These are phyloP conservation scores for Talaromyces sp. DNA, from an alignment of 2,329 filamentous ascomycete species.

Conservation along the genomic window DNA sequence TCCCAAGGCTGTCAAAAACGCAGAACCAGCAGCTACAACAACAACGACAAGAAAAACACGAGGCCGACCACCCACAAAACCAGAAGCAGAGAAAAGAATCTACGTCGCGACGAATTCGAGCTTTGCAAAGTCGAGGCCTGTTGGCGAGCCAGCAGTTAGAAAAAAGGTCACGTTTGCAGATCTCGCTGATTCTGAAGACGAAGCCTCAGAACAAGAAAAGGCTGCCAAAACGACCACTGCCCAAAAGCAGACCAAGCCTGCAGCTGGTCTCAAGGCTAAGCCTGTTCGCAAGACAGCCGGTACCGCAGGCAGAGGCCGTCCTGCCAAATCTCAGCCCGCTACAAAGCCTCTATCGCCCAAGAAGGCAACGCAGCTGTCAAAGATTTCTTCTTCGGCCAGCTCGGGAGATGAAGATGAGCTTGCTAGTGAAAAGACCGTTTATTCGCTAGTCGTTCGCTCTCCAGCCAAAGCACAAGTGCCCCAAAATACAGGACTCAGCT, in stretches of 20 bases:
- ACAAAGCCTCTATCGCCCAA: conserved; percentile 43
- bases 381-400: conserved; percentile 29
- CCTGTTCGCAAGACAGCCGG: conserved; percentile 40
- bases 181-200: conserved; percentile 35
- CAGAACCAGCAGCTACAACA: conserved; percentile 16
- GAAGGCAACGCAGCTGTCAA: conserved; percentile 44
- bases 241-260: conserved; percentile 21
- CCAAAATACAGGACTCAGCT: conserved; percentile 22
- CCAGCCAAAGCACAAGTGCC: conserved; percentile 24
- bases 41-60: conserved; percentile 15
- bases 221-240: conserved; percentile 14
- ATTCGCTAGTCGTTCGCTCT: conserved; percentile 27
- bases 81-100: conserved; percentile 17
- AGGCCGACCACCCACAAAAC: conserved; percentile 22
- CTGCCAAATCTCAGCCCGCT: conserved; percentile 25
- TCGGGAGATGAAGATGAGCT: conserved; percentile 42
- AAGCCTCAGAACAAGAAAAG: conserved; percentile 18
- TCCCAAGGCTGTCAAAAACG: conserved; percentile 10
- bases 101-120: conserved; percentile 25
- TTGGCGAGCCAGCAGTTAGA: conserved; percentile 25
- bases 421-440: conserved; percentile 24
- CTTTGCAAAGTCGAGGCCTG: conserved; percentile 21
- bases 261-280: conserved; percentile 39
- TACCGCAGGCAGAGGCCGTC: conserved; percentile 24
- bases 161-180: conserved; percentile 46